phyloP scores from a whole-genome alignment of 805 yeast genomes.

The Kregervanrija pseudodelftensis region DNA sequence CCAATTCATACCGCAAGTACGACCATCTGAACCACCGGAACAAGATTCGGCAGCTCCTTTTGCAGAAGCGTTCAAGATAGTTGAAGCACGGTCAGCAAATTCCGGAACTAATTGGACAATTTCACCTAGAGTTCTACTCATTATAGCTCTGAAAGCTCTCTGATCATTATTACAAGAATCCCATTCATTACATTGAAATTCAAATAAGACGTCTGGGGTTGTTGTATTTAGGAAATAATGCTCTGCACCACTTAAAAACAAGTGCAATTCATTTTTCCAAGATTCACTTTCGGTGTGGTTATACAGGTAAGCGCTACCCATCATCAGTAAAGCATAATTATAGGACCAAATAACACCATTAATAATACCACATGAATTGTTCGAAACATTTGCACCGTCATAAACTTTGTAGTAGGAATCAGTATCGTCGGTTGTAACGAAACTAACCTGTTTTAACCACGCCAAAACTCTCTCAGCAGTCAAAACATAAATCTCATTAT shows the following conservation, averaged over 20 bases:
- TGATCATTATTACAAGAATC: constrained; percentile 63
- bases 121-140: constrained; percentile 9
- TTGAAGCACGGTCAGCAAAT: constrained; percentile 33
- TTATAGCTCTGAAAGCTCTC: constrained; percentile 55
- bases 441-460: constrained; percentile 58
- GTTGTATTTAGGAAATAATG: constrained; percentile 31
- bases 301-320: constrained; percentile 67
- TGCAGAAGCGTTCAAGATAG: constrained; percentile 36
- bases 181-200: constrained; percentile 48
- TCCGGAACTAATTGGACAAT: constrained; percentile 39
- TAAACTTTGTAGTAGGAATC: constrained; percentile 39
- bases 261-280: constrained; percentile 36
- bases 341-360: constrained; percentile 57
- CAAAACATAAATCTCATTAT: constrained; percentile 61
- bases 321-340: constrained; percentile 57
- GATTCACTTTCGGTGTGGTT: constrained; percentile 43
- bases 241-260: constrained; percentile 32
- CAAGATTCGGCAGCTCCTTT: constrained; percentile 68
- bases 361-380: constrained; percentile 40
- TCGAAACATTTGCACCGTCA: constrained; percentile 56
- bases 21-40: constrained; percentile 66
- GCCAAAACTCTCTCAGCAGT: constrained; percentile 73
- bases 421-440: constrained; percentile 35
- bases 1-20: constrained; percentile 75
- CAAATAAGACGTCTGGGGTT: constrained; percentile 40